Conservation (phyloP, 495 filamentous ascomycete genomes). For the Aspergillus steynii region DNA sequence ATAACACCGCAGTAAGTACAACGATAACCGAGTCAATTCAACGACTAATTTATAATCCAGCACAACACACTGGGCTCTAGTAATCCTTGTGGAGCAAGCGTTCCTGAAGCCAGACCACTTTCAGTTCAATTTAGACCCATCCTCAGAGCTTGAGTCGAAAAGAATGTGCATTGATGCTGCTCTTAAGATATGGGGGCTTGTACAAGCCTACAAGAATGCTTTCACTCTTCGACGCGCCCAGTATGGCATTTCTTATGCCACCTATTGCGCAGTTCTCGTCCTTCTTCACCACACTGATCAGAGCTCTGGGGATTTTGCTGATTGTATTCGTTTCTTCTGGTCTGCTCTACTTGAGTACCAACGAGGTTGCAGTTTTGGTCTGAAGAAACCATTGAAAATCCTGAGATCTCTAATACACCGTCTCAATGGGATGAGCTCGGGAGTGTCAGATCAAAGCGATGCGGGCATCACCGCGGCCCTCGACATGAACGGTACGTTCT, state of each 20-base stretch:
- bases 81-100: constrained; percentile 21
- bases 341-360: constrained; percentile 13
- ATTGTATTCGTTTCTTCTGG: constrained; percentile 21
- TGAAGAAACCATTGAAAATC: constrained; percentile 9
- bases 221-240: constrained; percentile 22
- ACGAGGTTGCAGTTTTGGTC: constrained; percentile 11
- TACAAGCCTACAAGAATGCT: constrained; percentile 15
- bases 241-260: constrained; percentile 22
- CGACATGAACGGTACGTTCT: neutral
- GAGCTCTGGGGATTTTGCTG: constrained; percentile 6
- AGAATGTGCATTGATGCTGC: constrained; percentile 13
- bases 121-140: constrained; percentile 5
- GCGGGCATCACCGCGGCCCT: neutral
- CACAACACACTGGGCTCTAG: constrained; percentile 17
- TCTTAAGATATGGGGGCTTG: constrained; percentile 12
- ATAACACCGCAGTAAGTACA: constrained; percentile 20
- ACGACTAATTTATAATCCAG: constrained; percentile 1
- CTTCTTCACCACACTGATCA: constrained; percentile 12
- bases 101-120: constrained; percentile 20
- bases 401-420: constrained; percentile 3
- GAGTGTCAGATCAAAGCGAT: neutral
- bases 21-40: neutral
- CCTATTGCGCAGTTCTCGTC: constrained; percentile 17
- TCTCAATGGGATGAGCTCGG: neutral
- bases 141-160: neutral